A percentile compares a stretch with the other conserved stretches of the same genome.
phyloP scores from a whole-genome alignment of 176 grass and related monocot species.

The Dendrocalamus sinicus region DNA sequence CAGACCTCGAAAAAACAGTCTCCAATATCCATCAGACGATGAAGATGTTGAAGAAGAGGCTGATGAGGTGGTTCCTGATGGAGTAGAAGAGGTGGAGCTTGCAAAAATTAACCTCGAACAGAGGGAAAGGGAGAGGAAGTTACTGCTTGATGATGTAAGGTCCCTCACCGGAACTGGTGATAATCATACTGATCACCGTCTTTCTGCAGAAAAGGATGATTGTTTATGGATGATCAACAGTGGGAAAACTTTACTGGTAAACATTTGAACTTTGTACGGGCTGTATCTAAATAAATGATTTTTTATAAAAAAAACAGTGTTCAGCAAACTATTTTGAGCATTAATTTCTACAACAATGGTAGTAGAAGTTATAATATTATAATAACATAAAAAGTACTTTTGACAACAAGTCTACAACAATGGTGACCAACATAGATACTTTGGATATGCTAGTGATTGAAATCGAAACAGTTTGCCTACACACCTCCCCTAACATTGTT shows the following conservation, averaged over 20 bases:
- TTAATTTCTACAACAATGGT: conserved; percentile 16
- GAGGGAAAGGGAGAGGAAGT: conserved; percentile 85
- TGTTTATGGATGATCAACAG: conserved; percentile 89
- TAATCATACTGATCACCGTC: conserved; percentile 52
- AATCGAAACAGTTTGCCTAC: background rate
- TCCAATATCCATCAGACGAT: conserved; percentile 92
- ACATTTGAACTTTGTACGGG: conserved; percentile 29
- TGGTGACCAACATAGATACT: conserved; percentile 1
- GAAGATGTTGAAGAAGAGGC: conserved; percentile 99
- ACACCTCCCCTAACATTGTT: background rate
- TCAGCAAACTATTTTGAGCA: conserved; percentile 1
- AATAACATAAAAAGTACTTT: conserved; percentile 17
- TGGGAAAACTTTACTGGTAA: conserved; percentile 70
- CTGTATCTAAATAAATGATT: conserved; percentile 23
- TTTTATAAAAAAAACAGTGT: background rate
- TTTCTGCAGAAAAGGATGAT: conserved; percentile 63
- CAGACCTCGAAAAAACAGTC: conserved; percentile 94
- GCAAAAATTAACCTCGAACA: conserved; percentile 91
- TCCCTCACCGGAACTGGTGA: conserved; percentile 62
- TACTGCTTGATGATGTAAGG: conserved; percentile 94
- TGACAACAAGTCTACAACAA: background rate
- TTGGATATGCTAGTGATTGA: background rate
- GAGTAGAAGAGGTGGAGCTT: conserved; percentile 99
- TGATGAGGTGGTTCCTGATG: conserved; percentile 98
- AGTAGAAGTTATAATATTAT: background rate